phyloP scores from a whole-genome alignment of 768 basidiomycete species.

The Kwoniella bestiolae region DNA sequence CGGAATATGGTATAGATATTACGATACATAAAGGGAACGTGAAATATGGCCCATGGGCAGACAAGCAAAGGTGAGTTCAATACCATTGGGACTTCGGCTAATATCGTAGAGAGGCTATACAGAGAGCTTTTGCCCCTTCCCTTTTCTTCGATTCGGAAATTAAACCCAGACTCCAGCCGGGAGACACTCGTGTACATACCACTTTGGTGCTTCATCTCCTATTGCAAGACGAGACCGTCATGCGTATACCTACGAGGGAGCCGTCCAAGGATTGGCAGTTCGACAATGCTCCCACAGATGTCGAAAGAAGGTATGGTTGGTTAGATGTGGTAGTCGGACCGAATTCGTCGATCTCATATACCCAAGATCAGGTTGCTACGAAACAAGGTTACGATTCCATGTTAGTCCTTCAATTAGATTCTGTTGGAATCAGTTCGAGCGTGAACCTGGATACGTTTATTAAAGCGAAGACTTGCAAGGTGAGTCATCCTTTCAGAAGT shows the following conservation, averaged over 20 bases:
- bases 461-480: conserved; percentile 75
- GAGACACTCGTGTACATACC: conserved; percentile 82
- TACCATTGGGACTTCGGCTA: background rate
- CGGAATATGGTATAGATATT: conserved; percentile 92
- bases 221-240: conserved; percentile 72
- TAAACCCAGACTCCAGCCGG: conserved; percentile 66
- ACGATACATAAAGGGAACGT: conserved; percentile 74
- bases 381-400: conserved; percentile 75
- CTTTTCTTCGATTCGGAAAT: conserved; percentile 69
- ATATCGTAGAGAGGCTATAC: conserved; percentile 69
- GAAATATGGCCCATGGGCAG: conserved; percentile 94
- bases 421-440: conserved; percentile 76
- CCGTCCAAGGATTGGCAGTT: conserved; percentile 96
- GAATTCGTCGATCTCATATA: conserved; percentile 81
- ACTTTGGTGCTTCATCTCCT: conserved; percentile 79
- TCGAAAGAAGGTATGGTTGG: conserved; percentile 61
- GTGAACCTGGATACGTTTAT: conserved; percentile 84
- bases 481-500: conserved; percentile 57
- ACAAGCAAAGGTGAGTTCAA: conserved; percentile 74
- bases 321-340: conserved; percentile 77
- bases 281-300: conserved; percentile 64
- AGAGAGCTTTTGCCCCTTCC: conserved; percentile 80
- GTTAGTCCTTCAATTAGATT: conserved; percentile 80
- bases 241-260: conserved; percentile 90
- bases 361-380: conserved; percentile 77